phyloP scores from a whole-genome alignment of 2,329 filamentous ascomycete species.

The Leptoxyphium fumago region DNA sequence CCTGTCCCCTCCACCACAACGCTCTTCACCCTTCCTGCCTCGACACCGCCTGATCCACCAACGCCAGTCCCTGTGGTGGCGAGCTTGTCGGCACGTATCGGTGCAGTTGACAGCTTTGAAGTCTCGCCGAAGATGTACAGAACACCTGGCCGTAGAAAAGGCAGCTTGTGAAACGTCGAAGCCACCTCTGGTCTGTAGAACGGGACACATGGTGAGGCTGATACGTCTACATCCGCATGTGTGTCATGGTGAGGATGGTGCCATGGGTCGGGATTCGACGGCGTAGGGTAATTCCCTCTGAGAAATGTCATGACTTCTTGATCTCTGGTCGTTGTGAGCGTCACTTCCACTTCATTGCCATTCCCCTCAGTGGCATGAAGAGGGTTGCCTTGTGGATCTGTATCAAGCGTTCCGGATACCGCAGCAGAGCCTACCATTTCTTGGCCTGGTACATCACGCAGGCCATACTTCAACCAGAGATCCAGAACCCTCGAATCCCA shows the following conservation, averaged over 20 bases:
- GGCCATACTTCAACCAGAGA: conserved; percentile 54
- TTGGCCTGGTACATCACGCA: conserved; percentile 57
- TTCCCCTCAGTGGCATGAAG: conserved; percentile 7
- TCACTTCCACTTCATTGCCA: conserved; percentile 37
- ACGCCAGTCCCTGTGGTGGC: conserved; percentile 47
- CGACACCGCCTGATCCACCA: conserved; percentile 51
- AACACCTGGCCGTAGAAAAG: conserved; percentile 46
- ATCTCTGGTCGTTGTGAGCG: conserved; percentile 68
- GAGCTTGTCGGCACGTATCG: conserved; percentile 44
- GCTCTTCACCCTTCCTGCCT: conserved; percentile 51
- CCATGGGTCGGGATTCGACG: conserved; percentile 14
- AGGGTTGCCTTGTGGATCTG: conserved; percentile 13
- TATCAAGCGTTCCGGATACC: conserved; percentile 11
- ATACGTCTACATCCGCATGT: conserved; percentile 26
- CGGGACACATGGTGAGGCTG: conserved; percentile 27
- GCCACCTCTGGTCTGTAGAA: conserved; percentile 55
- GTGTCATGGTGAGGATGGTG: conserved; percentile 23
- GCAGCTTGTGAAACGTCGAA: conserved; percentile 42
- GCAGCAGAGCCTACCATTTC: conserved; percentile 32
- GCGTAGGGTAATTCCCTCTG: conserved; percentile 38
- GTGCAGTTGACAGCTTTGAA: conserved; percentile 41
- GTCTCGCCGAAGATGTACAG: conserved; percentile 54
- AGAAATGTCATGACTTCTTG: conserved; percentile 75
- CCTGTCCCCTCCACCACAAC: conserved; percentile 50
- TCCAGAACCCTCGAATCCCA: conserved; percentile 77